Evolutionary conservation across 164 flowering plant genomes (phyloP).

Genomic region (Umbilicus rupestris): DNA sequence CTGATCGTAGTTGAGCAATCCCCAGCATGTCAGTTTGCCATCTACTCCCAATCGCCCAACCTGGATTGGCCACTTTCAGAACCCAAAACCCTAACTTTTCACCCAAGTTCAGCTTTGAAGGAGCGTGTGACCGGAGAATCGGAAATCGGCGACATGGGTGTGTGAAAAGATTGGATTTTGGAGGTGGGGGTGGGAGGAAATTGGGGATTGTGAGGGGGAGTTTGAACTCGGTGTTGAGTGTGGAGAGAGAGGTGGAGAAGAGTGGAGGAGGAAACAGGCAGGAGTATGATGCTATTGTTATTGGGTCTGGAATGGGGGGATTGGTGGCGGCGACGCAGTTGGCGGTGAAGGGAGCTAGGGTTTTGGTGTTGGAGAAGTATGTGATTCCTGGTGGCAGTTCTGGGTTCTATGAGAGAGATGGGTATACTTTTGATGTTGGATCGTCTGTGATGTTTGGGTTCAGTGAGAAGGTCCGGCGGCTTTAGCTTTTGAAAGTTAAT

Average conservation of each 20-base stretch:
- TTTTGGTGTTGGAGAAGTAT: slow-evolving; percentile 92
- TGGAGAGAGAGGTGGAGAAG: slow-evolving; percentile 25
- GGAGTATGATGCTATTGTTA: slow-evolving; percentile 81
- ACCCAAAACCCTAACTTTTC: not conserved
- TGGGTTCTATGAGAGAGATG: slow-evolving; percentile 79
- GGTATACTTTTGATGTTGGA: slow-evolving; percentile 93
- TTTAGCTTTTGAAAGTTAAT: not conserved
- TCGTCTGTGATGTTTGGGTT: slow-evolving; percentile 99
- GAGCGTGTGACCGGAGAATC: not conserved
- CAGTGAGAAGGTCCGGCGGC: slow-evolving; percentile 69
- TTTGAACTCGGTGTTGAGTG: slow-evolving; percentile 18
- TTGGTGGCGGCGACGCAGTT: slow-evolving; percentile 91
- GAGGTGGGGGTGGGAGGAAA: slow-evolving; percentile 1
- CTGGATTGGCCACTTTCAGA: not conserved
- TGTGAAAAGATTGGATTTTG: slow-evolving; percentile 3
- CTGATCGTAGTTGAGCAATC: not conserved
- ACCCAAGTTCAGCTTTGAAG: not conserved
- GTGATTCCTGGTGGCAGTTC: slow-evolving; percentile 99
- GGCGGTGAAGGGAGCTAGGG: slow-evolving; percentile 88
- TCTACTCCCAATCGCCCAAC: not conserved
- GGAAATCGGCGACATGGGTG: slow-evolving; percentile 1
- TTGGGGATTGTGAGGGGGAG: not conserved
- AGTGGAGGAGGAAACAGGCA: slow-evolving; percentile 15
- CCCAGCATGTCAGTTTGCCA: not conserved
- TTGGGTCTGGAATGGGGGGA: slow-evolving; percentile 97